phyloP scores from a whole-genome alignment of 1,284 basidiomycete species.

The Somion occarium region DNA sequence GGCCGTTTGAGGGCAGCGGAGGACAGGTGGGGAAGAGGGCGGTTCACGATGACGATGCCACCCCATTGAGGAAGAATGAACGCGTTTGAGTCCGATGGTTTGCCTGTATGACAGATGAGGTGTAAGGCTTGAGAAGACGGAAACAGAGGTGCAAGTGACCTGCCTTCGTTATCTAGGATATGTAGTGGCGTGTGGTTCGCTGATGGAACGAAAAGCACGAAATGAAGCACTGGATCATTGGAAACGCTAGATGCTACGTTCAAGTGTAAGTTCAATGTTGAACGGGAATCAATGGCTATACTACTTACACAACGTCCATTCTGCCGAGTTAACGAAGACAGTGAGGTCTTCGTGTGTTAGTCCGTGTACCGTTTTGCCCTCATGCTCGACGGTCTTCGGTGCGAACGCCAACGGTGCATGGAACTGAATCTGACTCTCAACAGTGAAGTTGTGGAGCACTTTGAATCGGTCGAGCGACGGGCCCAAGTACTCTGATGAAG shows the following conservation, averaged over 20 bases:
- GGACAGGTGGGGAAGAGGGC: conserved; percentile 40
- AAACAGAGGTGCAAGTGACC: conserved; percentile 11
- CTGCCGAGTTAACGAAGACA: conserved; percentile 92
- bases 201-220: conserved; percentile 88
- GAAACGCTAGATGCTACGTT: conserved; percentile 71
- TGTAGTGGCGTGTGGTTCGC: conserved; percentile 61
- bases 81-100: conserved; percentile 46
- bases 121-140: not conserved
- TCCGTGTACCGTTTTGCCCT: conserved; percentile 40
- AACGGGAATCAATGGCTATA: conserved; percentile 4
- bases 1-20: conserved; percentile 43
- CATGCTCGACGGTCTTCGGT: conserved; percentile 40
- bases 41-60: conserved; percentile 79
- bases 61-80: conserved; percentile 98
- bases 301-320: conserved; percentile 85
- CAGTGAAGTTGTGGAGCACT: conserved; percentile 81
- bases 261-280: not conserved
- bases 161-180: conserved; percentile 60
- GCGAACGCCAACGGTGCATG: conserved; percentile 87
- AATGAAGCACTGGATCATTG: conserved; percentile 90
- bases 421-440: conserved; percentile 93
- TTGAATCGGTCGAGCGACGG: conserved; percentile 62
- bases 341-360: conserved; percentile 79
- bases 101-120: conserved; percentile 29
- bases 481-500: conserved; percentile 57